Evolutionary conservation across 1,139 yeast genomes (phyloP).

Genomic region (Nadsonia starkeyi-henricii): DNA sequence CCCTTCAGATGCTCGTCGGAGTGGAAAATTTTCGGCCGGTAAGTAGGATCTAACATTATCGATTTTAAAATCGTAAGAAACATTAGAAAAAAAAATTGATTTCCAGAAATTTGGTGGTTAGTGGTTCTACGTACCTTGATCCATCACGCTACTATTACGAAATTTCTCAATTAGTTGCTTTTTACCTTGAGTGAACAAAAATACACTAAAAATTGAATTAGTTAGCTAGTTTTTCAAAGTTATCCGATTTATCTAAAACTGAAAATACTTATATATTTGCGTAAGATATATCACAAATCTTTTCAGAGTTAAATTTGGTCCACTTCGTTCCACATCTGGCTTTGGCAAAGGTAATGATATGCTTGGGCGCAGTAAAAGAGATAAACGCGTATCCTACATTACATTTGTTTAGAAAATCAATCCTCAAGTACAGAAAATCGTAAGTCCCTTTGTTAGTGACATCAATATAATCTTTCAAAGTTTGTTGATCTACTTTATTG

Average conservation of each 20-base stretch:
- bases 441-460: constrained; percentile 34
- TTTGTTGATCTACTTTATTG: constrained; percentile 32
- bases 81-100: background rate
- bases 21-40: constrained; percentile 30
- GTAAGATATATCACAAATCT: constrained; percentile 35
- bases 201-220: background rate
- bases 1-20: constrained; percentile 29
- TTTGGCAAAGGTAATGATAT: constrained; percentile 31
- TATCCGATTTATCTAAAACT: constrained; percentile 5
- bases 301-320: constrained; percentile 33
- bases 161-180: constrained; percentile 32
- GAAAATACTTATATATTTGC: constrained; percentile 28
- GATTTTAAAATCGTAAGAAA: background rate
- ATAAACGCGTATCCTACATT: constrained; percentile 39
- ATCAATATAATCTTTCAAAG: constrained; percentile 33
- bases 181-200: constrained; percentile 28
- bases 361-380: constrained; percentile 31
- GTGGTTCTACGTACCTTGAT: constrained; percentile 18
- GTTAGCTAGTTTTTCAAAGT: constrained; percentile 2
- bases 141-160: constrained; percentile 36
- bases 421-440: constrained; percentile 40
- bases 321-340: constrained; percentile 35
- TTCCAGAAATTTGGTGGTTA: no score
- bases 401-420: constrained; percentile 37
- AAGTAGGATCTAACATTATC: constrained; percentile 21